These are phyloP conservation scores for Schwanniomyces sp. DNA, from an alignment of 805 yeast species.

Conservation along the genomic window DNA sequence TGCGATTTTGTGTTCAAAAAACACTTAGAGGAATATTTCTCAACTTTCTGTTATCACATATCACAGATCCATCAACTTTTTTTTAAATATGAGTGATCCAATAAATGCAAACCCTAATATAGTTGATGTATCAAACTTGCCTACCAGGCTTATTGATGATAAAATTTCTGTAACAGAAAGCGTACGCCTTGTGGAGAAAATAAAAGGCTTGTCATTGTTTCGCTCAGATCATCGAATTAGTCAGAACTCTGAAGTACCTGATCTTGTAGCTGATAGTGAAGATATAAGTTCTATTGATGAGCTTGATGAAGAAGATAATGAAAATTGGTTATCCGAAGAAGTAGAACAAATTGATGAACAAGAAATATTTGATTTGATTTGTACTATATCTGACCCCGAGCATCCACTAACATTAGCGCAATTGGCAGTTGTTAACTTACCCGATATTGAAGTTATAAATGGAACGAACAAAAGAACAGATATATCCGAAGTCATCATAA, in stretches of 20 bases:
- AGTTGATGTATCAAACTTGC: conserved; percentile 71
- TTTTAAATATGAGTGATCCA: conserved; percentile 65
- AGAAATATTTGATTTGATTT: conserved; percentile 83
- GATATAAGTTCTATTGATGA: conserved; percentile 3
- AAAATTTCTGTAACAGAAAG: conserved; percentile 9
- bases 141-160: conserved; percentile 51
- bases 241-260: conserved; percentile 1
- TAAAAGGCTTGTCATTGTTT: conserved; percentile 32
- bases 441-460: conserved; percentile 73
- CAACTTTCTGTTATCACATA: not conserved
- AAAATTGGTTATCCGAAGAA: conserved; percentile 27
- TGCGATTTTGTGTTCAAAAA: not conserved
- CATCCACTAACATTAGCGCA: conserved; percentile 96
- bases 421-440: conserved; percentile 84
- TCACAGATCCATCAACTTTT: not conserved
- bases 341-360: conserved; percentile 79
- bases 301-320: conserved; percentile 17
- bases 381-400: conserved; percentile 93
- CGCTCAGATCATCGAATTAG: not conserved
- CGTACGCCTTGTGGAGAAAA: conserved; percentile 21
- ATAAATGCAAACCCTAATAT: conserved; percentile 92
- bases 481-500: conserved; percentile 74
- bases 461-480: conserved; percentile 36
- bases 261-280: conserved; percentile 2
- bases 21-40: not conserved